Percentiles rank a stretch among this genome's conserved stretches.
These are phyloP conservation scores for Purpureocillium takamizusanense DNA, from an alignment of 2,329 filamentous ascomycete species.

Conservation along the genomic window DNA sequence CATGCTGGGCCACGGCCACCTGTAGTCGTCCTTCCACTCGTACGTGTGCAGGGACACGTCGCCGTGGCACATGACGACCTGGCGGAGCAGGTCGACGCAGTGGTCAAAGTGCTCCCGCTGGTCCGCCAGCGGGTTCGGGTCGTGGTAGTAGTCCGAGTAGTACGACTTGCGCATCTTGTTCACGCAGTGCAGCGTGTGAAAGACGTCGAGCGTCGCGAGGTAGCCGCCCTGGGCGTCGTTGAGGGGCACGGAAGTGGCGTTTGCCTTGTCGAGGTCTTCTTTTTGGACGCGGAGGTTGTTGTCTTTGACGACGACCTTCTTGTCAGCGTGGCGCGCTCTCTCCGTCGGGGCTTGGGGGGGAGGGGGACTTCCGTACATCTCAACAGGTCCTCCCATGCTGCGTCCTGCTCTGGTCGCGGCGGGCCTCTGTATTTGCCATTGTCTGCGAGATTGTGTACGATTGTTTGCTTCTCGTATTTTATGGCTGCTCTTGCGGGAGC, in stretches of 20 bases:
- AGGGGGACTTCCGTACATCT: too few relatives aligned
- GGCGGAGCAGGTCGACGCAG: conserved; percentile 9
- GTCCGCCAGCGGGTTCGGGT: conserved; percentile 6
- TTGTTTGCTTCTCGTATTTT: too few relatives aligned
- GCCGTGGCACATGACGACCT: conserved; percentile 10
- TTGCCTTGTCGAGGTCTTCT: conserved; percentile 5
- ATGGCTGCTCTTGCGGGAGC: too few relatives aligned
- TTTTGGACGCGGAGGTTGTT: conserved; percentile 2
- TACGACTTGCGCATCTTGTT: conserved; percentile 7
- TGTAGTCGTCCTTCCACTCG: conserved; percentile 6
- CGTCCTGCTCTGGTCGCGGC: too few relatives aligned
- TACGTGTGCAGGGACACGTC: conserved; percentile 5
- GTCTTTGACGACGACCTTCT: too few relatives aligned
- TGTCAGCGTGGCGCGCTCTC: too few relatives aligned
- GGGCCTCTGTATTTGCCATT: too few relatives aligned
- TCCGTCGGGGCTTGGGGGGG: too few relatives aligned
- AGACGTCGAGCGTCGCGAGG: conserved; percentile 6
- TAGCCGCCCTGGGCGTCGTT: conserved; percentile 7
- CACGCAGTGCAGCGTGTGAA: conserved; percentile 6
- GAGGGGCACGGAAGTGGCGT: conserved; percentile 3
- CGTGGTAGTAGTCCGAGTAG: conserved; percentile 7
- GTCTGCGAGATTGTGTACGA: too few relatives aligned
- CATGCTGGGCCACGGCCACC: conserved; percentile 4
- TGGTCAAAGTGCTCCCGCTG: conserved; percentile 8
- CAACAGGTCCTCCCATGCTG: too few relatives aligned